Conservation (phyloP, 192 early-diverging fungal genomes). For the Coemansia sp. region DNA sequence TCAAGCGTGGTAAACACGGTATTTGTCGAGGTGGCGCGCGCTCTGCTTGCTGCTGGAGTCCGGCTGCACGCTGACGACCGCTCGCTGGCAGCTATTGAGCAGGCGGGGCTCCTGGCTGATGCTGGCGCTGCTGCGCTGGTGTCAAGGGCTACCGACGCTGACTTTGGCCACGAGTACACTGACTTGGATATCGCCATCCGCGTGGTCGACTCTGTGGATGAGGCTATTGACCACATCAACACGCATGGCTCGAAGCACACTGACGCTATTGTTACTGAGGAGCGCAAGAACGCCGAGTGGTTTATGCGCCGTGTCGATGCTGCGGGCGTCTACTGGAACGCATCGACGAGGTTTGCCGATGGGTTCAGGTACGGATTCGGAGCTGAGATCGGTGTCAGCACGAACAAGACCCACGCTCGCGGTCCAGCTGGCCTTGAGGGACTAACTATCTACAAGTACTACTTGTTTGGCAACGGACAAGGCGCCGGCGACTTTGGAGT, state of each 20-base stretch:
- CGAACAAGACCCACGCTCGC: slow-evolving; percentile 98
- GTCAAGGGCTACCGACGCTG: slow-evolving; percentile 40
- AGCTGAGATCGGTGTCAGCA: slow-evolving; percentile 95
- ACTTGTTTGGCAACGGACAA: slow-evolving; percentile 86
- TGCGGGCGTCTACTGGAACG: slow-evolving; percentile 98
- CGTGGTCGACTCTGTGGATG: slow-evolving; percentile 68
- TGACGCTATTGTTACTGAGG: slow-evolving; percentile 89
- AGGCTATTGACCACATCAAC: slow-evolving; percentile 92
- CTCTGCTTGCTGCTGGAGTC: slow-evolving; percentile 62
- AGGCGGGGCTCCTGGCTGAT: slow-evolving; percentile 10
- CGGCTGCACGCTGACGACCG: slow-evolving; percentile 60
- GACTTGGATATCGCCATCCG: slow-evolving; percentile 81
- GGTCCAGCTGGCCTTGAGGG: slow-evolving; percentile 98
- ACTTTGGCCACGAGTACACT: slow-evolving; percentile 91
- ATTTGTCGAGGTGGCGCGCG: slow-evolving; percentile 57
- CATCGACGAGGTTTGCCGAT: slow-evolving; percentile 93
- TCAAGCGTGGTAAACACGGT: slow-evolving; percentile 35
- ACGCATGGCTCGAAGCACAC: slow-evolving; percentile 93
- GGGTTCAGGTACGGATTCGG: slow-evolving; percentile 99
- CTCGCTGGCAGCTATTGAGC: slow-evolving; percentile 43
- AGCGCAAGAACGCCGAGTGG: slow-evolving; percentile 62
- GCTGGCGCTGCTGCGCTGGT: slow-evolving; percentile 11
- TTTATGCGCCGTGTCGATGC: slow-evolving; percentile 95
- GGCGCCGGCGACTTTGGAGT: slow-evolving; percentile 76
- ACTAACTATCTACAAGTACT: slow-evolving; percentile 98